These are phyloP conservation scores for Dendrobium catenatum DNA, from an alignment of 106 monocot genomes.

Conservation along the genomic window DNA sequence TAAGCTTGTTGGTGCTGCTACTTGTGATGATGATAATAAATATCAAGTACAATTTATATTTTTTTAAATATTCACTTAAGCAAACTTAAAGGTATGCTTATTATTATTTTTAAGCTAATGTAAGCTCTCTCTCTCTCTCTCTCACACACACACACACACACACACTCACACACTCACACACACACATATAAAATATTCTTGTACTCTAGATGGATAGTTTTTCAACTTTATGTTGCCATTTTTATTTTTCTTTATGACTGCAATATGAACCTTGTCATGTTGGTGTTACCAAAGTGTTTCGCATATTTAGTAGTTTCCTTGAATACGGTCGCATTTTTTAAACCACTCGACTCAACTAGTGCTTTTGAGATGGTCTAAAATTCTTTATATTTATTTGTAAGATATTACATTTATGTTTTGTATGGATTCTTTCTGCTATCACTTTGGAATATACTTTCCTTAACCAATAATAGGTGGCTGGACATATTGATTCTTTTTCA, in stretches of 20 bases:
- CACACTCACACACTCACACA: neutral
- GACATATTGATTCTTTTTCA: neutral
- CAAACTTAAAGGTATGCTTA: neutral
- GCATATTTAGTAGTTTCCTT: neutral
- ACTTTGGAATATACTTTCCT: neutral
- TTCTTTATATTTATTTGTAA: neutral
- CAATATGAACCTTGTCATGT: neutral
- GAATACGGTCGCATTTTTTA: neutral
- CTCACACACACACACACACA: neutral
- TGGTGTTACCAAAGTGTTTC: neutral
- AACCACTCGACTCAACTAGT: neutral
- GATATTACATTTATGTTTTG: neutral
- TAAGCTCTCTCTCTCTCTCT: neutral
- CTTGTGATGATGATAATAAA: neutral
- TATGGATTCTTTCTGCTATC: neutral
- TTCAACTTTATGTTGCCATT: neutral
- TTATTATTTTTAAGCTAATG: neutral
- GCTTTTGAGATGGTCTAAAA: neutral
- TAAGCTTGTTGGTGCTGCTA: neutral
- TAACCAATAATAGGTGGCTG: neutral
- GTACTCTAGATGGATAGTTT: neutral
- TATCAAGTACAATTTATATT: neutral
- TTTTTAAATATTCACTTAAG: neutral
- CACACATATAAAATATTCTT: neutral
- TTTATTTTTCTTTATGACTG: neutral